Base-by-base conservation (phyloP, 2,329 filamentous ascomycete species). In the Calonectria fujianensis region DNA sequence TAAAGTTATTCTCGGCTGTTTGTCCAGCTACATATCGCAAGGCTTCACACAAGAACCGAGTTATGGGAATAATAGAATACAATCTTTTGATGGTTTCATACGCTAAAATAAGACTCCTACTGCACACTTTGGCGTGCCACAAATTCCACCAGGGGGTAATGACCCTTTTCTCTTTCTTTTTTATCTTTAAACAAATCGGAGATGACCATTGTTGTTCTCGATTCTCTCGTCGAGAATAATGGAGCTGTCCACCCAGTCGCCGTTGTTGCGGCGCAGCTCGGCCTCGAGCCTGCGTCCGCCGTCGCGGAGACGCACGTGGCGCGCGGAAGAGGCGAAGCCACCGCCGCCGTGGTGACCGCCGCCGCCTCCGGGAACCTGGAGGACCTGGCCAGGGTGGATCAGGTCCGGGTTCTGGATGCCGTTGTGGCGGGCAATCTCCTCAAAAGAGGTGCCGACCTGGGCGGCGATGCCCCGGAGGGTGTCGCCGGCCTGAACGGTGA, bases 331-430 rank as follows among this genome's bases (percentile, higher is more conserved):
- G n/a, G 77, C 82, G 67, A 86, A 85, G 54, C 83, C 84, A 51
- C 83, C 82, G 27, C 64, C 72, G 45, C 51, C 41, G 16, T 57
- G 29, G 18, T 68, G 65, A 4, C 78, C 75, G 35, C 76, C 77
- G 13, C 57, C 57, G 57, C 57, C 57, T 18, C 57, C 57, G 37
- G 86, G 85, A 0, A 87, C 72, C 69, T 83, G 79, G 3, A 87
- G 81, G 3, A 80, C 81, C 79, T 87, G 86, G 2, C 86, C 86
- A 0, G 86, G 86, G 73, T 86, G 85, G 74, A 87, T 87, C 79
- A 86, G 73, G 54, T 87, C 85, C 8, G 85, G 84, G 77, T 87
- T 87, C 70, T 76, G 70, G 71, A 87, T 84, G 75, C 81, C 82
- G 76, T 87, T 87, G 41, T 80, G 80, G 27, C 84, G 78, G 13